Evolutionary conservation across 192 early-diverging fungal genomes (phyloP).

Genomic region (Tieghemiomyces parasiticus): DNA sequence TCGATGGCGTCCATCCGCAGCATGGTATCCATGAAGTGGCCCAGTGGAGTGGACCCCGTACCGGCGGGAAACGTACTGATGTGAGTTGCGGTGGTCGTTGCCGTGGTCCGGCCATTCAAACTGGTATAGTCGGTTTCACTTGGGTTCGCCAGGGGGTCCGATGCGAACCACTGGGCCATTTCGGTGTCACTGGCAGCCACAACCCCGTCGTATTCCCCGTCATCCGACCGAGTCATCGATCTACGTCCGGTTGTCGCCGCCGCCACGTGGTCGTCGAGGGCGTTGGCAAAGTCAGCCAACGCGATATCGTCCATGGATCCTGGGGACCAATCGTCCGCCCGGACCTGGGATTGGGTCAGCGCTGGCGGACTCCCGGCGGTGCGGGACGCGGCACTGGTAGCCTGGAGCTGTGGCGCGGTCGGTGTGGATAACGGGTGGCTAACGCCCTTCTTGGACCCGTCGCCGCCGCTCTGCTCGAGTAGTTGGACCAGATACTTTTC

Average conservation of each 20-base stretch:
- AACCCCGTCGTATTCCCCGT: neutral
- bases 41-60: neutral
- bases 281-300: constrained; percentile 6
- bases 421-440: neutral
- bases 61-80: neutral
- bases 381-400: neutral
- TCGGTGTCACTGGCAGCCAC: neutral
- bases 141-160: neutral
- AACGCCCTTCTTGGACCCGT: neutral
- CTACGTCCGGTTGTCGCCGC: neutral
- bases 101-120: neutral
- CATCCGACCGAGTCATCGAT: neutral
- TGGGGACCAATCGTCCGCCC: neutral
- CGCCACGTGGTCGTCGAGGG: neutral
- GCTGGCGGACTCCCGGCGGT: neutral
- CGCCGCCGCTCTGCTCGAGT: neutral
- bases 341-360: neutral
- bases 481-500: constrained; percentile 10
- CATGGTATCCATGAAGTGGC: constrained; percentile 1
- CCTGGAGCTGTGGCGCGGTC: neutral
- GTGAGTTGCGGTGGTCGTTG: neutral
- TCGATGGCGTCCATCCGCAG: constrained; percentile 3
- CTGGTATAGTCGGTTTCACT: neutral
- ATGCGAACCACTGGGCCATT: neutral
- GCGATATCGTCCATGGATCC: constrained; percentile 1